phyloP scores from a whole-genome alignment of 2,329 filamentous ascomycete species.

The Diaporthe sp. region DNA sequence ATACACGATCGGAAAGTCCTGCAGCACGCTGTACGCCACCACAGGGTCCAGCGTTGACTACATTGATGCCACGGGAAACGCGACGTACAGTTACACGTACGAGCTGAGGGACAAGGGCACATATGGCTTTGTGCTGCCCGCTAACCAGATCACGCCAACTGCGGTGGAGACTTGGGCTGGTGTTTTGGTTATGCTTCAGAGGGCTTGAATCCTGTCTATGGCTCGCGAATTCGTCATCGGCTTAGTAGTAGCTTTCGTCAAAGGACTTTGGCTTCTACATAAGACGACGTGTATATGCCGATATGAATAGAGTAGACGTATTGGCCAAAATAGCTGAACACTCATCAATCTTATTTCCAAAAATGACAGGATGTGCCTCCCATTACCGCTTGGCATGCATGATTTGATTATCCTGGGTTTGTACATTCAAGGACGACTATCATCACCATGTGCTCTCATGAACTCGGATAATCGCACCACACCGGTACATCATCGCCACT shows the following conservation, averaged over 20 bases:
- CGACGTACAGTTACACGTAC: slow-evolving; percentile 55
- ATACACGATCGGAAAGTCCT: slow-evolving; percentile 54
- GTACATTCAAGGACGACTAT: no score
- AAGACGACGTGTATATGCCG: not conserved
- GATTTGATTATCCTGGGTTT: no score
- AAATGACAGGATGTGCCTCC: no score
- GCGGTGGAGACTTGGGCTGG: slow-evolving; percentile 53
- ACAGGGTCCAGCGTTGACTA: slow-evolving; percentile 50
- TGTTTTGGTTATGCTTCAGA: slow-evolving; percentile 3
- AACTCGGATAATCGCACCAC: no score
- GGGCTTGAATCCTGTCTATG: not conserved
- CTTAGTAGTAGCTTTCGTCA: no score
- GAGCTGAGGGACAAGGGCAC: slow-evolving; percentile 51
- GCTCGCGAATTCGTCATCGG: fast-evolving
- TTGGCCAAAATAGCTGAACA: not conserved
- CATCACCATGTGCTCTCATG: no score
- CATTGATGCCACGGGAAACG: slow-evolving; percentile 43
- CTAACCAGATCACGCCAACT: slow-evolving; percentile 52
- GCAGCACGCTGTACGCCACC: slow-evolving; percentile 53
- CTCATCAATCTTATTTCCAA: not conserved
- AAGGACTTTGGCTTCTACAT: no score
- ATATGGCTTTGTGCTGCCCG: slow-evolving; percentile 54
- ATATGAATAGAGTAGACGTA: not conserved
- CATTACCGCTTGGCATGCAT: no score
- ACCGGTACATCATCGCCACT: no score